Base-by-base conservation (phyloP, 1,139 yeast genomes). In the Dujonia santamariae region DNA sequence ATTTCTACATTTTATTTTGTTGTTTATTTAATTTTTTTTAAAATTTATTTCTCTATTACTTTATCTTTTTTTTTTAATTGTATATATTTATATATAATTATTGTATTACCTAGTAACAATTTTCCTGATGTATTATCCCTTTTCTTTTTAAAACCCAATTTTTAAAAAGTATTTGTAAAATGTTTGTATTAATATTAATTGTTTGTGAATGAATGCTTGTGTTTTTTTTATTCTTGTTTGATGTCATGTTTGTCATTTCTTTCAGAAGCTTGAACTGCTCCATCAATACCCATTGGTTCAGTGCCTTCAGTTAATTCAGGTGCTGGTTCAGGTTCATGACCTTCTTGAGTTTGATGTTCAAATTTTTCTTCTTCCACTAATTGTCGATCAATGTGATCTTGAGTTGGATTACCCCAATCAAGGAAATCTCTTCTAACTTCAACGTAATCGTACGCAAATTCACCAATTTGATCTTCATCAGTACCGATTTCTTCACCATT, bases 381-480 rank as follows among this genome's bases (percentile, higher is more conserved):
- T 24, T 13, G n/a, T n/a, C n/a, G n/a, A n/a, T n/a, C 17, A 14
- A 16, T 30, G 31, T 14, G 19, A 20, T 7, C n/a, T 29, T 13
- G 32, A 25, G 32, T 29, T 35, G 28, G 37, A 26, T 36, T 18
- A 7, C 62, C 65, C 74, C 74, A 85, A 47, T 87, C 85, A 52
- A 85, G 74, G 62, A 85, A 90, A 61, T 90, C 96, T 58, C 97
- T 78, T 61, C 97, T 78, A 15, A 90, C 95, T 66, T 92, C 98
- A 39, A 92, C 97, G 55, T 88, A 92, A 62, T 92, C 97, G 58
- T 90, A 92, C 16, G 98, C 98, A 63, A 92, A 92, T 61, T 92
- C 97, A 36, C 98, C 98, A 47, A 92, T 86, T 64, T 92, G 97
- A 60, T 87, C 96, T 59, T 92, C 97, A 59, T 92, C 98, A 63